Percentiles rank a stretch among this genome's conserved stretches.
These are phyloP conservation scores for Claviceps paspali DNA, from an alignment of 2,329 filamentous ascomycete species.

Conservation along the genomic window DNA sequence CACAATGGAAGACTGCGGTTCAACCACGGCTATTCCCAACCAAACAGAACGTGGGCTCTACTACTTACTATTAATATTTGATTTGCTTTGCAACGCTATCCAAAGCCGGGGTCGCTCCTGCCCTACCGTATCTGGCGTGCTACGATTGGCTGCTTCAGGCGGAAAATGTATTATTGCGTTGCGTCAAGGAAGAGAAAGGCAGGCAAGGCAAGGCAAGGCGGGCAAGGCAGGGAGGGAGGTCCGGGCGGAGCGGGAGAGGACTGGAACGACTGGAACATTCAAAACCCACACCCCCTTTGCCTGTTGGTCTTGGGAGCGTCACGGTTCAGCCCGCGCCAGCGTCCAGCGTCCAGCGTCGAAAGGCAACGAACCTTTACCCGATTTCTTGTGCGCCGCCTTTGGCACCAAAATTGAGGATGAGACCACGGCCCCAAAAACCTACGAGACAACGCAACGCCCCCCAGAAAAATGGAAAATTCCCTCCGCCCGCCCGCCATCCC, in stretches of 20 bases:
- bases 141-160: too few species aligned
- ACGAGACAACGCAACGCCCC: slow-evolving; percentile 20
- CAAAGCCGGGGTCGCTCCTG: slow-evolving; percentile 3
- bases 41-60: too few species aligned
- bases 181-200: too few species aligned
- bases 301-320: slow-evolving; percentile 11
- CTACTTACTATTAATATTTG: too few species aligned
- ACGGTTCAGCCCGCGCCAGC: slow-evolving; percentile 11
- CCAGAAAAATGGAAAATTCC: slow-evolving; percentile 17
- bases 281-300: slow-evolving; percentile 8
- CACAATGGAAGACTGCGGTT: too few species aligned
- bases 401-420: slow-evolving; percentile 25
- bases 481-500: slow-evolving; percentile 13
- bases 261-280: slow-evolving; percentile 2
- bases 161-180: too few species aligned
- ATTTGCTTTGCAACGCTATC: slow-evolving; percentile 7
- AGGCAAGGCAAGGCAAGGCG: too few species aligned
- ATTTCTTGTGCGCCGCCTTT: slow-evolving; percentile 23
- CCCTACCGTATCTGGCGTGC: too few species aligned
- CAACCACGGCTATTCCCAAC: too few species aligned
- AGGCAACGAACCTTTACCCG: slow-evolving; percentile 17
- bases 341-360: slow-evolving; percentile 8
- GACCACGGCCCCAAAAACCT: slow-evolving; percentile 23
- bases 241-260: slow-evolving; percentile 2
- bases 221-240: not conserved